Percentiles rank a stretch among this genome's conserved stretches.
phyloP scores from a whole-genome alignment of 306 rosid species.

The Lathyrus tuberosus region DNA sequence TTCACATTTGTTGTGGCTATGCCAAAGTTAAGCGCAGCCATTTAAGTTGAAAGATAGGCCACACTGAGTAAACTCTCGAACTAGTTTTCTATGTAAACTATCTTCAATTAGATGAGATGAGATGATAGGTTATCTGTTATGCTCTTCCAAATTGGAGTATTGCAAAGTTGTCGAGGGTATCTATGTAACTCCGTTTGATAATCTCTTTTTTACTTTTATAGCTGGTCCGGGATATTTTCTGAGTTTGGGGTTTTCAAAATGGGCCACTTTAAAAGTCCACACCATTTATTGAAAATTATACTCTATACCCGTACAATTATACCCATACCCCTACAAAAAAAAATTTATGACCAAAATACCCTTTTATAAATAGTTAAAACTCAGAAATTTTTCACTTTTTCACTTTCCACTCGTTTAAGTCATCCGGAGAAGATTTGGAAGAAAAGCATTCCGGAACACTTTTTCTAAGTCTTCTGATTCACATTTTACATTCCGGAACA shows the following conservation, averaged over 20 bases:
- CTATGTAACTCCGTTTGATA: not conserved
- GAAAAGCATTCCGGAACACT: no score
- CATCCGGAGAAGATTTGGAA: no score
- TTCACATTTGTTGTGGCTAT: slow-evolving; percentile 47
- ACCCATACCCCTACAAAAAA: no score
- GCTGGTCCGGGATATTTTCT: not conserved
- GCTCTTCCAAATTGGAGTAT: not conserved
- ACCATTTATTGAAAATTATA: no score
- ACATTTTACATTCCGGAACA: no score
- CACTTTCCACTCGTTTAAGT: no score
- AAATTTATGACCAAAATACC: no score
- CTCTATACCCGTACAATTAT: no score
- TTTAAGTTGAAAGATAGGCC: slow-evolving; percentile 26
- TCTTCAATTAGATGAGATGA: not conserved
- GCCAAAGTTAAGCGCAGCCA: slow-evolving; percentile 77
- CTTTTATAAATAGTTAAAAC: no score
- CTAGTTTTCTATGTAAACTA: not conserved
- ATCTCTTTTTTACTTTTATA: not conserved
- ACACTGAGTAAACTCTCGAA: not conserved
- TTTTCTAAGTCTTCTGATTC: no score
- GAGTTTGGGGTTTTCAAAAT: not conserved
- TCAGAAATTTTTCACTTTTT: no score
- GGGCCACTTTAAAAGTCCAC: not conserved
- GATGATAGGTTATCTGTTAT: slow-evolving; percentile 46
- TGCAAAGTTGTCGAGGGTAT: not conserved